Evolutionary conservation across 2,329 filamentous ascomycete species (phyloP).

Genomic region (Neocatenulostroma microsporum): DNA sequence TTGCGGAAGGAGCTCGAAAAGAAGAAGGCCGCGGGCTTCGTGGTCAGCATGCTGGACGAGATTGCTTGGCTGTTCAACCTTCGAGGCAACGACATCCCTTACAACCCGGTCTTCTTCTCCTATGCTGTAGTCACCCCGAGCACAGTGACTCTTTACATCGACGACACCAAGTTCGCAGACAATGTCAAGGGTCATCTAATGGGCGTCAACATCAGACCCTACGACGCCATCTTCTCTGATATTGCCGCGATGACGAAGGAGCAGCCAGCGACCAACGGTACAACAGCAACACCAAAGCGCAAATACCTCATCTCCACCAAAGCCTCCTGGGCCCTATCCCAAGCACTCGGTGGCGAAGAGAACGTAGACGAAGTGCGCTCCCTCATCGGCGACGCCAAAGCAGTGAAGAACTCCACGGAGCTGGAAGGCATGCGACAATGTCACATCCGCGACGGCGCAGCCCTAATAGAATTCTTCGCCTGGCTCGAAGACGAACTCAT

Average conservation of each 20-base stretch:
- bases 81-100: constrained; percentile 88
- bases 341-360: constrained; percentile 75
- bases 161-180: constrained; percentile 65
- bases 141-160: constrained; percentile 72
- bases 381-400: constrained; percentile 83
- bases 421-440: constrained; percentile 88
- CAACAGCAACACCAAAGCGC: constrained; percentile 29
- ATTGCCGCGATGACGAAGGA: constrained; percentile 55
- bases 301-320: constrained; percentile 84
- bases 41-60: constrained; percentile 93
- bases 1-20: constrained; percentile 86
- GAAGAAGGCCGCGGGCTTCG: constrained; percentile 77
- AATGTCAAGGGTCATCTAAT: constrained; percentile 64
- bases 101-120: constrained; percentile 97
- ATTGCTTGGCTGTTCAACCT: constrained; percentile 98
- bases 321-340: constrained; percentile 86
- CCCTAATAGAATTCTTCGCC: constrained; percentile 84
- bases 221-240: constrained; percentile 72
- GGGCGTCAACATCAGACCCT: constrained; percentile 69
- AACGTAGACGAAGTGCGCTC: constrained; percentile 81
- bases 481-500: constrained; percentile 89
- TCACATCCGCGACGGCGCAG: constrained; percentile 87
- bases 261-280: constrained; percentile 16
- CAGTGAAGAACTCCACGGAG: constrained; percentile 86
- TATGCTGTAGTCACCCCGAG: constrained; percentile 80